Conservation (phyloP, 2,329 filamentous ascomycete species). For the Diaporthe sp. region DNA sequence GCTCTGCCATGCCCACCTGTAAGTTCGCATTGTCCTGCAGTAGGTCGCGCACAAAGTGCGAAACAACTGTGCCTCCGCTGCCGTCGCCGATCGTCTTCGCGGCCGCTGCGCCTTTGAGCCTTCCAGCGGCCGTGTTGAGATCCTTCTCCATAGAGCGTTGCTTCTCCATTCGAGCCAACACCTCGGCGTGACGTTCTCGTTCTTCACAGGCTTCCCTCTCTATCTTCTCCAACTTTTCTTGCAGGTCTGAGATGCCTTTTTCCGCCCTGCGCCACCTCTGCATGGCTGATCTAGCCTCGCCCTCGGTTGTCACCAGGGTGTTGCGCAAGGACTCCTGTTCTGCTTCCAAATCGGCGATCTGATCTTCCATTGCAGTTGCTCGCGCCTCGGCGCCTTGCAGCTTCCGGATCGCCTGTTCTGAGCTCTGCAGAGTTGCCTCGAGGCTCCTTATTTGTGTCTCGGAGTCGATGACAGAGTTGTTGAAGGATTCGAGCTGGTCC, state of each 20-base stretch:
- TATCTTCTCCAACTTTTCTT: constrained; percentile 90
- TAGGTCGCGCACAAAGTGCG: constrained; percentile 95
- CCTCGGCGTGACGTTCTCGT: constrained; percentile 83
- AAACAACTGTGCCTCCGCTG: constrained; percentile 81
- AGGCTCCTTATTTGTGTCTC: constrained; percentile 84
- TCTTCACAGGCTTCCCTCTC: constrained; percentile 87
- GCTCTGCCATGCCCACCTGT: constrained; percentile 90
- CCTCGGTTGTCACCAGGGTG: constrained; percentile 74
- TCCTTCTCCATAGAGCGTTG: constrained; percentile 87
- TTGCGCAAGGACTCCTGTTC: constrained; percentile 83
- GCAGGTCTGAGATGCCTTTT: constrained; percentile 80
- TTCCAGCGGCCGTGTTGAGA: constrained; percentile 81
- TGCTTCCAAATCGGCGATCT: constrained; percentile 82
- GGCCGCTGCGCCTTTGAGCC: constrained; percentile 85
- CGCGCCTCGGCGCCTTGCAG: constrained; percentile 80
- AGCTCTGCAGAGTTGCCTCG: constrained; percentile 81
- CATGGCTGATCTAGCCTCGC: constrained; percentile 83
- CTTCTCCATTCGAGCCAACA: constrained; percentile 86
- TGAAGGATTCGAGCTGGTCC: constrained; percentile 87
- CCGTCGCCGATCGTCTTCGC: constrained; percentile 73
- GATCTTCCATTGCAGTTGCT: constrained; percentile 83
- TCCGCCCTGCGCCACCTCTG: constrained; percentile 90
- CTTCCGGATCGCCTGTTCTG: constrained; percentile 81
- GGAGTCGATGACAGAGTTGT: constrained; percentile 82
- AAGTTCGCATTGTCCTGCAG: constrained; percentile 95